phyloP scores from a whole-genome alignment of 2,329 filamentous ascomycete species.

The Xylaria sp. region DNA sequence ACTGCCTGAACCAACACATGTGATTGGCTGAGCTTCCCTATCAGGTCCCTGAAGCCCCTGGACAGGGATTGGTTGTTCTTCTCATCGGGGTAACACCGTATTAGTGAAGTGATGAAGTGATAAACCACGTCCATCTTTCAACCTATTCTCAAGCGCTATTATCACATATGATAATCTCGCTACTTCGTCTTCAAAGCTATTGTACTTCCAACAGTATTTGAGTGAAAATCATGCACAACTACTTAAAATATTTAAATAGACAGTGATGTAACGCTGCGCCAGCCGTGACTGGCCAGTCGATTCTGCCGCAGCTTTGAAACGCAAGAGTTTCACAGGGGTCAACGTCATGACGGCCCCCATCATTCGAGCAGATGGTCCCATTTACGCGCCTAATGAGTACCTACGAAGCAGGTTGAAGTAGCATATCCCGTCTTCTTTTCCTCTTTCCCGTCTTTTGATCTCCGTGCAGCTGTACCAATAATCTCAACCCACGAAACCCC shows the following conservation, averaged over 20 bases:
- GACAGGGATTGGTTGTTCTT: slow-evolving; percentile 2
- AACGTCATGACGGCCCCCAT: slow-evolving; percentile 28
- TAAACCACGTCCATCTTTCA: background rate
- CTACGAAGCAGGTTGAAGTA: background rate
- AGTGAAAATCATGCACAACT: background rate
- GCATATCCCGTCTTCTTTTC: slow-evolving; percentile 12
- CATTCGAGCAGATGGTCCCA: slow-evolving; percentile 23
- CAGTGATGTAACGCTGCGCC: slow-evolving; percentile 35
- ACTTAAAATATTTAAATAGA: slow-evolving; percentile 12
- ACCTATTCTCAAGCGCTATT: background rate
- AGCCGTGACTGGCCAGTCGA: slow-evolving; percentile 48
- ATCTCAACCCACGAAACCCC: background rate
- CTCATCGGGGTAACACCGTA: background rate
- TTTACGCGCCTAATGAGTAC: slow-evolving; percentile 18
- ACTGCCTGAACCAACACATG: too few species aligned
- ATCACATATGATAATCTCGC: background rate
- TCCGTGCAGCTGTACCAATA: slow-evolving; percentile 25
- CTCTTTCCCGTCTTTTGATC: slow-evolving; percentile 29
- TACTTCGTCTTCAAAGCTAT: background rate
- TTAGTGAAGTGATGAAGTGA: background rate
- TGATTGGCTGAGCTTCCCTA: slow-evolving; percentile 9
- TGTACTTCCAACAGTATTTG: background rate
- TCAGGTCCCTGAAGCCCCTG: background rate
- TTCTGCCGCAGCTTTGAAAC: slow-evolving; percentile 62
- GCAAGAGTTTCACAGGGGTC: slow-evolving; percentile 48